These are phyloP conservation scores for Combretum micranthum DNA, from an alignment of 345 rosid genomes.

Conservation along the genomic window DNA sequence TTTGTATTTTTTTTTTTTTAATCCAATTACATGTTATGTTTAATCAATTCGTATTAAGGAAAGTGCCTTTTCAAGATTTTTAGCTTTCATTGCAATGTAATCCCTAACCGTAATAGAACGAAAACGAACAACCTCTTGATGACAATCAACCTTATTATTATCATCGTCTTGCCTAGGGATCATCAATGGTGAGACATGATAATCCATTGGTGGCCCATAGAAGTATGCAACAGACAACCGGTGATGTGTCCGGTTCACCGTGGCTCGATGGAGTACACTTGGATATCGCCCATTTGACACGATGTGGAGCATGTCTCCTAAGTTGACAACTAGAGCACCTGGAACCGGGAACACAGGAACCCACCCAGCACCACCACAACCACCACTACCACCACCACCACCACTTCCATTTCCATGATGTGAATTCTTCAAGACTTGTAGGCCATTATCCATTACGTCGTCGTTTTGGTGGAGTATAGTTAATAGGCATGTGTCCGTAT, in stretches of 20 bases:
- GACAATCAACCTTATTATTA: constrained; percentile 12
- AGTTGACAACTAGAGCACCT: constrained; percentile 68
- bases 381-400: too few species aligned
- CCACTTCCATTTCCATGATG: too few species aligned
- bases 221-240: constrained; percentile 67
- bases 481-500: constrained; percentile 68
- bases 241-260: constrained; percentile 37
- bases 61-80: constrained; percentile 49
- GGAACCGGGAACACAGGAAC: constrained; percentile 39
- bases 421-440: constrained; percentile 43
- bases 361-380: constrained; percentile 51
- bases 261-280: constrained; percentile 61
- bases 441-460: constrained; percentile 25
- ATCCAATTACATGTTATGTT: too few species aligned
- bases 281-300: constrained; percentile 52
- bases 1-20: too few species aligned
- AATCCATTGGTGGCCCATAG: constrained; percentile 41
- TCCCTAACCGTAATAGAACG: constrained; percentile 47
- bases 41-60: constrained; percentile 25
- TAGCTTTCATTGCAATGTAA: constrained; percentile 46
- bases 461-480: constrained; percentile 62
- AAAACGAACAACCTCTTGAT: constrained; percentile 21
- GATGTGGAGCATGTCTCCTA: constrained; percentile 80
- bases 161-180: constrained; percentile 10
- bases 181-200: constrained; percentile 28